Evolutionary conservation across 495 filamentous ascomycete species (phyloP), one percentile per base, ranked within the genome.

Genomic region (Neurospora sp.): DNA sequence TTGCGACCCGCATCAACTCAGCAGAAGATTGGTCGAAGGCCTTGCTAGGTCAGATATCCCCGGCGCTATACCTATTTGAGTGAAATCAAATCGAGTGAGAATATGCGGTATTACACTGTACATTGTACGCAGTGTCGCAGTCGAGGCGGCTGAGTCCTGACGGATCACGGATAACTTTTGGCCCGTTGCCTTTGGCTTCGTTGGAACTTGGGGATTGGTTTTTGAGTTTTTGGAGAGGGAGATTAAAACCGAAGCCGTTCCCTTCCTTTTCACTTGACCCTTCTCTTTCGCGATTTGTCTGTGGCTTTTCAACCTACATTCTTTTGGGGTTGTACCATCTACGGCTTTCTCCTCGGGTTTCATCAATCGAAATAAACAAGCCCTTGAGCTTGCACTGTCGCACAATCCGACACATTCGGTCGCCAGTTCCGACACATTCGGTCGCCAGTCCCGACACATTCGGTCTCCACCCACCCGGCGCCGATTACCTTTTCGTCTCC

Each of bases 401-500:
- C 11, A 31, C 48, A 59, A 59, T 23, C 20, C 48, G 48, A 14
- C 7, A 59, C 14, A 1, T 16, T 62, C 23, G 48, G 48, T 14
- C 48, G 11, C 46, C n/a, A n/a, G n/a, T n/a, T 20, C 20, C 48
- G 48, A 14, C 6, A 59, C 12, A 2, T 31, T 62, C 23, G 54
- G 54, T 8, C 54, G 12, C 46, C n/a, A 23, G n/a, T 5, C 5
- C 48, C 48, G 48, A 23, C 5, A 0, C 54, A 16, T 35, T 9
- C 31, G 14, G 27, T 35, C 54, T 37, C 54, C 54, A 66, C 31
- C 6, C 23, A 9, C 1, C 54, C 54, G 54, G 54, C 54, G 27
- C 54, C 54, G 54, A 62, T 27, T 31, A 1, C 38, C 7, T 59
- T 73, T 23, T 75, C 44, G 74, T 66, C 39, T 75, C 70, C 39